phyloP scores from a whole-genome alignment of 2,329 filamentous ascomycete species.

The Stachybotrys chartarum region DNA sequence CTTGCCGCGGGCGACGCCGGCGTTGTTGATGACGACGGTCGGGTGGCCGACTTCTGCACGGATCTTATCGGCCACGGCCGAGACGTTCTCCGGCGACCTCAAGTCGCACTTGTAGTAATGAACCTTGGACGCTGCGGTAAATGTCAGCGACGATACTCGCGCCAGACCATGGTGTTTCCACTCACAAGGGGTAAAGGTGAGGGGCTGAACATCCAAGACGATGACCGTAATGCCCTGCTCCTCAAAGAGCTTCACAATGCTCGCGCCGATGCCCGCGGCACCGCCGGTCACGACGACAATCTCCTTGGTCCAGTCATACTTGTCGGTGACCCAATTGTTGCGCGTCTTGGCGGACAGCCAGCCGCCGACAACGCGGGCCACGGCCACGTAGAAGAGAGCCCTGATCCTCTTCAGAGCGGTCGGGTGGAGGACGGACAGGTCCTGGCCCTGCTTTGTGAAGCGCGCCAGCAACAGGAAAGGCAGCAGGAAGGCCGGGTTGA shows the following conservation, averaged over 20 bases:
- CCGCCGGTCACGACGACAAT: slow-evolving; percentile 70
- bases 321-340: slow-evolving; percentile 28
- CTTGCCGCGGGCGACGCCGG: slow-evolving; percentile 55
- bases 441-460: slow-evolving; percentile 55
- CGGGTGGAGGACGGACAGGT: slow-evolving; percentile 45
- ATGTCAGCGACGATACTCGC: slow-evolving; percentile 3
- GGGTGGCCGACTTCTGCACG: slow-evolving; percentile 52
- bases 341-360: slow-evolving; percentile 24
- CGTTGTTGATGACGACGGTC: slow-evolving; percentile 67
- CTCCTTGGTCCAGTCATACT: slow-evolving; percentile 61
- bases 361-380: slow-evolving; percentile 17
- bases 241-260: slow-evolving; percentile 58
- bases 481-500: slow-evolving; percentile 59
- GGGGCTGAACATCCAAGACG: slow-evolving; percentile 61
- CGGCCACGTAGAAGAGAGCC: slow-evolving; percentile 20
- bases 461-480: slow-evolving; percentile 55
- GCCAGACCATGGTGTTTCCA: slow-evolving; percentile 1
- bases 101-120: slow-evolving; percentile 66
- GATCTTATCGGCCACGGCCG: slow-evolving; percentile 43
- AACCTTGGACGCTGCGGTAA: slow-evolving; percentile 39
- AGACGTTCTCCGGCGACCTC: slow-evolving; percentile 47
- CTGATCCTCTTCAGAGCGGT: slow-evolving; percentile 41
- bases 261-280: slow-evolving; percentile 63
- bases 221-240: slow-evolving; percentile 60
- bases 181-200: slow-evolving; percentile 45